Conservation (phyloP, 2,329 filamentous ascomycete species). For the Thelonectria olida region DNA sequence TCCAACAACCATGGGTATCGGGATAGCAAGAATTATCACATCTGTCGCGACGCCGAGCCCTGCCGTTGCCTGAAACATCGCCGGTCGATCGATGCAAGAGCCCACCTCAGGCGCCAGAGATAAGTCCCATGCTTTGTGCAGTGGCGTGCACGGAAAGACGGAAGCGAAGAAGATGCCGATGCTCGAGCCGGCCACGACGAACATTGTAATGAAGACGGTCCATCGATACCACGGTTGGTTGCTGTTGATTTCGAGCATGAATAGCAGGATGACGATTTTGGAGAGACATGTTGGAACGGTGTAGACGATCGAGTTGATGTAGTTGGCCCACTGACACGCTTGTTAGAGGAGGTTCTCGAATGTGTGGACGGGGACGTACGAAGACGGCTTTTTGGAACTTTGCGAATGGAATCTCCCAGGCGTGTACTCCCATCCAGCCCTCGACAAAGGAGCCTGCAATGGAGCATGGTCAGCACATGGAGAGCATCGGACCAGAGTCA, state of each 20-base stretch:
- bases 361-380: constrained; percentile 11
- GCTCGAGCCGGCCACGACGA: constrained; percentile 41
- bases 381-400: constrained; percentile 30
- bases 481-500: too few relatives aligned
- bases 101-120: constrained; percentile 31
- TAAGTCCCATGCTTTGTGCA: constrained; percentile 33
- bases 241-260: constrained; percentile 40
- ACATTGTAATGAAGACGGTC: constrained; percentile 25
- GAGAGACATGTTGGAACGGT: constrained; percentile 46
- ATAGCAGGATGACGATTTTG: constrained; percentile 48
- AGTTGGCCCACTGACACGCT: constrained; percentile 23
- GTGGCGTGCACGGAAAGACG: constrained; percentile 38
- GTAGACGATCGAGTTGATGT: constrained; percentile 43
- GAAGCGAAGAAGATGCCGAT: constrained; percentile 43
- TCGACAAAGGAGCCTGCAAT: constrained; percentile 24
- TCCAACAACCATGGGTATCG: constrained; percentile 54
- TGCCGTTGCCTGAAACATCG: constrained; percentile 59
- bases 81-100: constrained; percentile 54
- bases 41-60: constrained; percentile 58
- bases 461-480: too few relatives aligned
- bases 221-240: not conserved
- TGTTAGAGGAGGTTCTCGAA: not conserved
- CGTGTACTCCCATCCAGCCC: constrained; percentile 30
- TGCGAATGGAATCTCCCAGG: constrained; percentile 35
- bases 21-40: constrained; percentile 55